Evolutionary conservation across 129 eudicot species (phyloP).

Genomic region (Rutidosis leptorrhynchoides): DNA sequence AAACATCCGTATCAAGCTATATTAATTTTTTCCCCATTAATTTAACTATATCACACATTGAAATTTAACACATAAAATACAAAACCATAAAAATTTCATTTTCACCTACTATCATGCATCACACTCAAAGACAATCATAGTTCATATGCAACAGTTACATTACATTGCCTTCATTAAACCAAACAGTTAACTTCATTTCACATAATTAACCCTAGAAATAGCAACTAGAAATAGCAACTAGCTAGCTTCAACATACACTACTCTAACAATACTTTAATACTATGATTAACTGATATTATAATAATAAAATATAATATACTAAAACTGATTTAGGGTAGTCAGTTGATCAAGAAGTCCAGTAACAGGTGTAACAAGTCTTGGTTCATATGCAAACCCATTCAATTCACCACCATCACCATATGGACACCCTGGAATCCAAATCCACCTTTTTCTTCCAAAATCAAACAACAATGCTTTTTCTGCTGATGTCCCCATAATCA

Average conservation of each 20-base stretch:
- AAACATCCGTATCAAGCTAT: no score
- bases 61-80: no score
- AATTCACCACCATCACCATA: slow-evolving; percentile 40
- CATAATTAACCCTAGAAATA: background rate
- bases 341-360: slow-evolving; percentile 75
- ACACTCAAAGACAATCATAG: background rate
- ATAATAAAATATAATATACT: slow-evolving; percentile 2
- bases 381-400: slow-evolving; percentile 79
- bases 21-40: no score
- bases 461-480: slow-evolving; percentile 72
- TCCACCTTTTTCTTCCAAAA: slow-evolving; percentile 66
- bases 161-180: background rate
- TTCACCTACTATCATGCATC: background rate
- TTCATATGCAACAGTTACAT: background rate
- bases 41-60: no score
- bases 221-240: background rate
- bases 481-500: slow-evolving; percentile 41
- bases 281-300: no score
- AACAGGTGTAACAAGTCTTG: slow-evolving; percentile 74
- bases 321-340: slow-evolving; percentile 40
- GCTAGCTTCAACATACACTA: slow-evolving; percentile 3
- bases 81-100: background rate
- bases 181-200: background rate
- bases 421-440: slow-evolving; percentile 79
- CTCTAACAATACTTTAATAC: background rate